These are phyloP conservation scores for Cymbopogon citratus DNA, from an alignment of 176 grass and related monocot genomes.

Conservation along the genomic window DNA sequence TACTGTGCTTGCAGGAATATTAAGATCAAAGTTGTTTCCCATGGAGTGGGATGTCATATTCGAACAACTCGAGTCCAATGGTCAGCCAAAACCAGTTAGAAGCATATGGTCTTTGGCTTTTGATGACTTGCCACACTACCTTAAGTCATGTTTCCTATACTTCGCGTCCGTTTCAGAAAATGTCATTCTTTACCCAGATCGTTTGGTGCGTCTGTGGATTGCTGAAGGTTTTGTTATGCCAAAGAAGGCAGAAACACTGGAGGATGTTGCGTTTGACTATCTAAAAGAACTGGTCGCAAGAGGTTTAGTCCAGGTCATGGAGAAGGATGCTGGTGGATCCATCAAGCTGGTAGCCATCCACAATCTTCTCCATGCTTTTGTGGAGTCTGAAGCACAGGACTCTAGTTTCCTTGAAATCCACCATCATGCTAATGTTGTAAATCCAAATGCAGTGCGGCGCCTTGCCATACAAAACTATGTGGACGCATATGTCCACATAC, in stretches of 20 bases:
- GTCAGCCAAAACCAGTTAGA: constrained; percentile 29
- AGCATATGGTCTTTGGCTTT: constrained; percentile 35
- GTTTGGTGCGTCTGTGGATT: constrained; percentile 37
- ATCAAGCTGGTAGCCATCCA: constrained; percentile 37
- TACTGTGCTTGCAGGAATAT: constrained; percentile 37
- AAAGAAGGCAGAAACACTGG: constrained; percentile 31
- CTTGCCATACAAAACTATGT: constrained; percentile 40
- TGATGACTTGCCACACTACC: constrained; percentile 42
- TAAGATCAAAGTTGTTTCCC: constrained; percentile 32
- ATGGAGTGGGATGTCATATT: constrained; percentile 36
- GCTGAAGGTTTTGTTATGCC: constrained; percentile 39
- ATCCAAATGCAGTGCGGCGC: constrained; percentile 33
- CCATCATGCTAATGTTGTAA: constrained; percentile 23
- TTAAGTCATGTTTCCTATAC: constrained; percentile 57
- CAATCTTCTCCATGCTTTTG: constrained; percentile 36
- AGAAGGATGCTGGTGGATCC: constrained; percentile 31
- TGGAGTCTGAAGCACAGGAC: constrained; percentile 37
- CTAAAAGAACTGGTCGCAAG: constrained; percentile 36
- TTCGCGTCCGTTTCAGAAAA: constrained; percentile 36
- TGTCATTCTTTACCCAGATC: constrained; percentile 22
- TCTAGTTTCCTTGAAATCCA: constrained; percentile 43
- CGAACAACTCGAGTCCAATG: constrained; percentile 34
- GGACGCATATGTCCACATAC: constrained; percentile 24
- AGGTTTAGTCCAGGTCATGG: constrained; percentile 37
- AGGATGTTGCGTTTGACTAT: constrained; percentile 29